These are phyloP conservation scores for Cercospora nicotianae DNA, from an alignment of 2,329 filamentous ascomycete genomes.

Conservation along the genomic window DNA sequence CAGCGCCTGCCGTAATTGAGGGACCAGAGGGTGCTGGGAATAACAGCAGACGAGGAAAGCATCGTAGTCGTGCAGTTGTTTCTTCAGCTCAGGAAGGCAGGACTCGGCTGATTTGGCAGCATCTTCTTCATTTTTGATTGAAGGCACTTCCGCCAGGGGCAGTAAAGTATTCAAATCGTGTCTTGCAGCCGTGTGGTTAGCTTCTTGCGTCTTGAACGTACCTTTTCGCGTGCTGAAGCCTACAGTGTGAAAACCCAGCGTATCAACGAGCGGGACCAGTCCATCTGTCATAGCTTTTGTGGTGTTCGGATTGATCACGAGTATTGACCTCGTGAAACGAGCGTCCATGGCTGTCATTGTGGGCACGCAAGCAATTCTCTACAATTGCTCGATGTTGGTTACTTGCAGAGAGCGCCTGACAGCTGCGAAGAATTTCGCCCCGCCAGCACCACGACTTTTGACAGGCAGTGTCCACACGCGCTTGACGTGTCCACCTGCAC, in stretches of 20 bases:
- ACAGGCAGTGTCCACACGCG: neutral
- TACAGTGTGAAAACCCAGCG: slow-evolving; percentile 48
- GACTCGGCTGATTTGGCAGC: slow-evolving; percentile 62
- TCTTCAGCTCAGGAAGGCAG: slow-evolving; percentile 58
- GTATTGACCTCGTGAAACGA: slow-evolving; percentile 48
- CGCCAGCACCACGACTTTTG: neutral
- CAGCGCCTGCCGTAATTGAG: slow-evolving; percentile 36
- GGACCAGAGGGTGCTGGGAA: slow-evolving; percentile 77
- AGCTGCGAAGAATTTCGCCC: neutral
- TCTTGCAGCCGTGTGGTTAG: slow-evolving; percentile 34
- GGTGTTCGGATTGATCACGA: slow-evolving; percentile 80
- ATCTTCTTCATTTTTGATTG: slow-evolving; percentile 75
- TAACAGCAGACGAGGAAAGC: slow-evolving; percentile 88
- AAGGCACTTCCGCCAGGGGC: slow-evolving; percentile 64
- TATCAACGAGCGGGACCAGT: slow-evolving; percentile 54
- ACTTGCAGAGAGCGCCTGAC: neutral
- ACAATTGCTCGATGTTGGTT: neutral
- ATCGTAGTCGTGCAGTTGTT: slow-evolving; percentile 57
- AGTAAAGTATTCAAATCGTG: slow-evolving; percentile 63
- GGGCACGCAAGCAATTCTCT: neutral
- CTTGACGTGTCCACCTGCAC: neutral
- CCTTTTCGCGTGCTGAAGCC: slow-evolving; percentile 7
- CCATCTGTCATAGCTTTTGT: slow-evolving; percentile 69
- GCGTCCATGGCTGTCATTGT: slow-evolving; percentile 21
- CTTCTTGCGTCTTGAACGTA: neutral